Evolutionary conservation across 345 rosid species (phyloP).

Genomic region (Populus simonii): DNA sequence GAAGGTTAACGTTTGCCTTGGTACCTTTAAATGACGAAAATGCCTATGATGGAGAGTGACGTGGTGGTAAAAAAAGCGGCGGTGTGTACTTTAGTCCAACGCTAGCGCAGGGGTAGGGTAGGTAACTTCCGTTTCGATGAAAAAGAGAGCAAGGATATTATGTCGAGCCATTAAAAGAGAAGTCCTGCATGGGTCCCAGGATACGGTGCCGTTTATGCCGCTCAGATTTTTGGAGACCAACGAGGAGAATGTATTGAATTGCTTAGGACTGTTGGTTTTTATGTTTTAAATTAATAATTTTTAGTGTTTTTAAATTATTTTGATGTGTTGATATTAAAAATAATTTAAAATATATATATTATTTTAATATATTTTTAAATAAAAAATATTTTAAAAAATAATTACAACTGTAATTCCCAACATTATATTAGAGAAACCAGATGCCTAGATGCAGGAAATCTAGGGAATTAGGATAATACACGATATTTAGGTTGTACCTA

Average conservation of each 20-base stretch:
- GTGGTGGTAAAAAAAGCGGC: slow-evolving; percentile 7
- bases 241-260: background rate
- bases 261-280: too few relatives aligned
- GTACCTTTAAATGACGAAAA: background rate
- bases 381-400: too few relatives aligned
- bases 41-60: background rate
- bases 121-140: background rate
- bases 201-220: background rate
- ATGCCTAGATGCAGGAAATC: background rate
- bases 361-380: too few relatives aligned
- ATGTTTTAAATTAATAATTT: too few relatives aligned
- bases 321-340: too few relatives aligned
- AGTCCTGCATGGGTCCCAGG: background rate
- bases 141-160: background rate
- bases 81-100: background rate
- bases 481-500: background rate
- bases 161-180: background rate
- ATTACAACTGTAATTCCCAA: too few relatives aligned
- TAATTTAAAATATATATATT: too few relatives aligned
- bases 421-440: too few relatives aligned
- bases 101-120: background rate
- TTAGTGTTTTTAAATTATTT: too few relatives aligned
- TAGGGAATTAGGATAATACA: background rate
- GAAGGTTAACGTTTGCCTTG: background rate
- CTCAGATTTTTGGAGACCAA: background rate